Conservation (phyloP, 2,329 filamentous ascomycete species). For the Microascus cirrosus region DNA sequence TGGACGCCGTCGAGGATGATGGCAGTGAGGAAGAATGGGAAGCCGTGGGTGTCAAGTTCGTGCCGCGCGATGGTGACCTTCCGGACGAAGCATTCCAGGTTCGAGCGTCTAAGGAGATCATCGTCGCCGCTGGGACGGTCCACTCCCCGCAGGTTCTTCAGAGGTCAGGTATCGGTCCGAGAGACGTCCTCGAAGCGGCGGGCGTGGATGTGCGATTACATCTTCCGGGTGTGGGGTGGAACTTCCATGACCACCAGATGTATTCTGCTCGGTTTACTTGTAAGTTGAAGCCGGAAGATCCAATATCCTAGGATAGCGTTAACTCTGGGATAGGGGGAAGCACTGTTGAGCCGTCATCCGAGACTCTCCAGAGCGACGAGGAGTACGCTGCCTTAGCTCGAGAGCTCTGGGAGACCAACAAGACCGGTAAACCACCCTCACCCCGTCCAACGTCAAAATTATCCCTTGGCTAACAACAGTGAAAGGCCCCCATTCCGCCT, state of each 20-base stretch:
- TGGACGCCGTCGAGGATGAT: not conserved
- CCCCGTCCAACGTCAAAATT: slow-evolving; percentile 1
- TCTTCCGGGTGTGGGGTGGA: slow-evolving; percentile 49
- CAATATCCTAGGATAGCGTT: not conserved
- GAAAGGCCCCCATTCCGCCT: slow-evolving; percentile 9
- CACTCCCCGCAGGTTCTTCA: slow-evolving; percentile 31
- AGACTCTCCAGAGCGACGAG: slow-evolving; percentile 7
- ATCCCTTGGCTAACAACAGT: slow-evolving; percentile 9
- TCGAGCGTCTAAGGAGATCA: slow-evolving; percentile 21
- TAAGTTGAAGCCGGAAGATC: not conserved
- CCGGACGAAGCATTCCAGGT: slow-evolving; percentile 2
- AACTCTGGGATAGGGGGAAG: not conserved
- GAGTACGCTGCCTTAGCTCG: slow-evolving; percentile 10
- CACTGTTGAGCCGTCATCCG: slow-evolving; percentile 12
- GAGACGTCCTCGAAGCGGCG: slow-evolving; percentile 20
- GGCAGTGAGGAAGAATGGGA: not conserved
- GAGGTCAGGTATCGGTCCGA: slow-evolving; percentile 26
- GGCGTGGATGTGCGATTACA: slow-evolving; percentile 40
- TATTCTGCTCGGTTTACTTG: slow-evolving; percentile 12
- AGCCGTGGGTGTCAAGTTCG: slow-evolving; percentile 5
- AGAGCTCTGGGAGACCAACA: slow-evolving; percentile 11
- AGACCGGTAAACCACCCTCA: not conserved
- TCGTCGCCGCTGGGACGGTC: slow-evolving; percentile 27
- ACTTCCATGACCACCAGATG: slow-evolving; percentile 39
- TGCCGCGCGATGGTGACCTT: slow-evolving; percentile 7